phyloP scores from a whole-genome alignment of 2,329 filamentous ascomycete species.

The Epichloe aotearoae region DNA sequence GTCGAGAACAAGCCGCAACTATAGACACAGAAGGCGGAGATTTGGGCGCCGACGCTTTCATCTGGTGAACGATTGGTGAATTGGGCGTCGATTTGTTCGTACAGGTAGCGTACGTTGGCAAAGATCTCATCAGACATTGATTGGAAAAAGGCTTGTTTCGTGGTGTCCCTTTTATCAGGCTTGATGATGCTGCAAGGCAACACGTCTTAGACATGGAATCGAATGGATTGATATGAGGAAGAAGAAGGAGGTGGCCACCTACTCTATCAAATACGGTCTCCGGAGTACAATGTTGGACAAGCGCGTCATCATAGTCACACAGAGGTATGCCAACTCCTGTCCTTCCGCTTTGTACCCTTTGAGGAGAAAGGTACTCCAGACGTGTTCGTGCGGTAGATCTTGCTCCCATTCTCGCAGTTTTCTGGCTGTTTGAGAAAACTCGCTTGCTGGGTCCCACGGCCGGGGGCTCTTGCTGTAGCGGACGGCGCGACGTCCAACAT shows the following conservation, averaged over 20 bases:
- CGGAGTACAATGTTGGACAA: conserved; percentile 44
- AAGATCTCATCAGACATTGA: conserved; percentile 34
- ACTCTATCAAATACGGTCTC: conserved; percentile 40
- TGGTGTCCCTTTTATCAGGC: conserved; percentile 24
- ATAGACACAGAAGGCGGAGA: conserved; percentile 42
- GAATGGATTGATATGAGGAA: background rate
- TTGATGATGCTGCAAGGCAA: conserved; percentile 27
- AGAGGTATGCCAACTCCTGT: conserved; percentile 40
- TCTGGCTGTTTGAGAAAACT: conserved; percentile 30
- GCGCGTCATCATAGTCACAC: conserved; percentile 40
- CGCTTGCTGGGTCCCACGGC: conserved; percentile 34
- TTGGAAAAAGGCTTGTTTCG: conserved; percentile 26
- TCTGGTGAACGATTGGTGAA: conserved; percentile 32
- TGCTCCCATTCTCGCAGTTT: conserved; percentile 35
- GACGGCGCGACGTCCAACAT: conserved; percentile 34
- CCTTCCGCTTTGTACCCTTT: conserved; percentile 32
- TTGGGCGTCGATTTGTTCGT: conserved; percentile 37
- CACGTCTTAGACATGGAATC: background rate
- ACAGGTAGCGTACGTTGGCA: conserved; percentile 32
- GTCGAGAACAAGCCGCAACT: conserved; percentile 39
- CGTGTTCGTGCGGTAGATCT: conserved; percentile 32
- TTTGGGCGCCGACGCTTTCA: conserved; percentile 39
- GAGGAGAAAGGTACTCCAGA: conserved; percentile 30
- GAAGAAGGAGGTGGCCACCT: conserved; percentile 9
- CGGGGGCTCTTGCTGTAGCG: conserved; percentile 27